Base-by-base conservation (phyloP, 2,329 filamentous ascomycete species). In the Diaporthe aspalathi region DNA sequence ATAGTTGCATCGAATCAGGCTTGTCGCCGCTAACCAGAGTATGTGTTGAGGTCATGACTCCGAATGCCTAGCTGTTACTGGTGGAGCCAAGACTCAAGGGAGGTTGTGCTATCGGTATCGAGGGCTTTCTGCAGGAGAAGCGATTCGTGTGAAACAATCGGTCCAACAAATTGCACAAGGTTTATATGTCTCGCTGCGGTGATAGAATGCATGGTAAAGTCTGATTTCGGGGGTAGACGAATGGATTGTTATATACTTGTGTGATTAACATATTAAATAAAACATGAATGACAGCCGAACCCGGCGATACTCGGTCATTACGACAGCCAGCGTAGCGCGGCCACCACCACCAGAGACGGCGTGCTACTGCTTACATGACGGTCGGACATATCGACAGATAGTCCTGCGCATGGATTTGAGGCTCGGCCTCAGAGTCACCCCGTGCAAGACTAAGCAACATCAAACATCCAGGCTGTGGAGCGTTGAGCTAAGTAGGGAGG, bases 401-500 rank as follows among this genome's bases (percentile, higher is more conserved):
- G 16, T 11, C 22, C 12, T 22, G 66, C 27, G 50, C 38, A 11
- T 32, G 50, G 66, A 20, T 29, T 47, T 60, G 49, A 56, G 68
- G 43, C 56, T 67, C 68, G 68, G 68, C 43, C 43, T 57, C 14
- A 22, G 68, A 67, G 62, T 70, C 68, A 67, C 16, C 47, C 68
- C 68, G 68, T 32, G 6, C 47, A 52, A 27, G 12, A 38, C 12
- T 54, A 4, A 67, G 54, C 16, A 45, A 27, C n/a, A 24, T 57
- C 38, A 53, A 38, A 20, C 27, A 35, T 17, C 14, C 4, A 45
- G 24, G 45, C 29, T 22, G 40, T 43, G 43, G 52, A 12, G 20
- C 60, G 14, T 63, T n/a, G 40, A 17, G 38, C 3, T 20, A 27
- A 35, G 5, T 45, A 16, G 40, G n/a, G n/a, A n/a, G n/a, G n/a